phyloP scores from a whole-genome alignment of 225 moss, liverwort and hornwort species.

The Straminergon stramineum region DNA sequence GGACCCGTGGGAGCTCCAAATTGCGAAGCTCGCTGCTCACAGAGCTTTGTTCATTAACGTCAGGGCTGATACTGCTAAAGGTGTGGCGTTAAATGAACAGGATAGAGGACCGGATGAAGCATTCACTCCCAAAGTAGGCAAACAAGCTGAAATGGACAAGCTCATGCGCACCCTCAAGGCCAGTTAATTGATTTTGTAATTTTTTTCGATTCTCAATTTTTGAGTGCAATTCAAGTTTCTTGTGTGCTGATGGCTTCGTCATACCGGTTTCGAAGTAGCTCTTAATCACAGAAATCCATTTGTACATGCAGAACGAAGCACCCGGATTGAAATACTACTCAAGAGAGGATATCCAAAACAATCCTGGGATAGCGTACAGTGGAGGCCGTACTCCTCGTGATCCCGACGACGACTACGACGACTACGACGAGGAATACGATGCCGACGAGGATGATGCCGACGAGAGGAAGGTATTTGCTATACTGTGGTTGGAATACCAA shows the following conservation, averaged over 20 bases:
- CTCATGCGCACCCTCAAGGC: constrained; percentile 74
- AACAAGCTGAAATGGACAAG: constrained; percentile 89
- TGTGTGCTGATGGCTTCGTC: not conserved
- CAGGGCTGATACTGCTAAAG: not conserved
- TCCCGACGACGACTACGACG: constrained; percentile 37
- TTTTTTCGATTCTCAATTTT: not conserved
- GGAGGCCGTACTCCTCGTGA: constrained; percentile 35
- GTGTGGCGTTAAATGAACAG: constrained; percentile 19
- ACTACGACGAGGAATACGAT: constrained; percentile 13
- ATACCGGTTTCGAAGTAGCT: not conserved
- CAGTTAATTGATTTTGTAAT: constrained; percentile 2
- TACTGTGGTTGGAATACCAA: not conserved
- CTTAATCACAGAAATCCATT: not conserved
- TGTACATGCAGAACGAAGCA: constrained; percentile 60
- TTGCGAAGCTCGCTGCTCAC: not conserved
- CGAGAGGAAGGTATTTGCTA: constrained; percentile 2
- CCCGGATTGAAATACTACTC: constrained; percentile 75
- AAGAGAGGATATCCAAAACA: constrained; percentile 52
- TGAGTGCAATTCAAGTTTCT: not conserved
- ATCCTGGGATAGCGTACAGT: constrained; percentile 27
- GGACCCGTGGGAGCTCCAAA: not conserved
- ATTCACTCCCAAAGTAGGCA: constrained; percentile 61
- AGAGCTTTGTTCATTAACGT: not conserved
- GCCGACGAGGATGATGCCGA: not conserved
- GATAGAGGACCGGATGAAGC: constrained; percentile 57